These are phyloP conservation scores for Leccinum insigne DNA, from an alignment of 1,284 basidiomycete genomes.

Conservation along the genomic window DNA sequence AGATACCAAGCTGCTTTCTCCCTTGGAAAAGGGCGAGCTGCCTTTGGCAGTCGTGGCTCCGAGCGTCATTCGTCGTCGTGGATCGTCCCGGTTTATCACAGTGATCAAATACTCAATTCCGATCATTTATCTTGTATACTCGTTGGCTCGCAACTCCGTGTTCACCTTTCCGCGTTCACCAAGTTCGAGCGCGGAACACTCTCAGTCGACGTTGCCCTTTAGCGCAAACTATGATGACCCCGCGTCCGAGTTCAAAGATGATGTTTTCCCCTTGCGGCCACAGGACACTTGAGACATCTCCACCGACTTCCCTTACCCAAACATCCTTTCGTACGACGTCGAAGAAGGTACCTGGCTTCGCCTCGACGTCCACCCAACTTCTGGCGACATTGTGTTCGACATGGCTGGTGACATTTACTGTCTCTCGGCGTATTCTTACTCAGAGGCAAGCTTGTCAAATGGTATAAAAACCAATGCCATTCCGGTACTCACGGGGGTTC, in stretches of 20 bases:
- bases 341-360: conserved; percentile 73
- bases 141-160: conserved; percentile 15
- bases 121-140: conserved; percentile 22
- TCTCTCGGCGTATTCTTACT: conserved; percentile 47
- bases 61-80: background rate
- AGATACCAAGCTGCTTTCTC: conserved; percentile 12
- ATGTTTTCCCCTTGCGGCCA: conserved; percentile 63
- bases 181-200: background rate
- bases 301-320: conserved; percentile 70
- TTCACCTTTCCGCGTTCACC: conserved; percentile 1
- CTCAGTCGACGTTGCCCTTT: conserved; percentile 5
- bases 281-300: conserved; percentile 75
- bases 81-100: conserved; percentile 4
- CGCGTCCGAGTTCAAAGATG: conserved; percentile 53
- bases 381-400: conserved; percentile 73
- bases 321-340: conserved; percentile 62
- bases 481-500: conserved; percentile 48
- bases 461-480: conserved; percentile 26
- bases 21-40: conserved; percentile 23
- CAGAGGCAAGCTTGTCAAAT: conserved; percentile 18
- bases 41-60: conserved; percentile 12
- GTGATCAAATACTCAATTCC: conserved; percentile 24
- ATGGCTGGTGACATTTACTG: conserved; percentile 76
- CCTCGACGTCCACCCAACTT: conserved; percentile 64
- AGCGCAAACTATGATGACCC: conserved; percentile 29